phyloP scores from a whole-genome alignment of 2,329 filamentous ascomycete species.

The Cladosporium sp. region DNA sequence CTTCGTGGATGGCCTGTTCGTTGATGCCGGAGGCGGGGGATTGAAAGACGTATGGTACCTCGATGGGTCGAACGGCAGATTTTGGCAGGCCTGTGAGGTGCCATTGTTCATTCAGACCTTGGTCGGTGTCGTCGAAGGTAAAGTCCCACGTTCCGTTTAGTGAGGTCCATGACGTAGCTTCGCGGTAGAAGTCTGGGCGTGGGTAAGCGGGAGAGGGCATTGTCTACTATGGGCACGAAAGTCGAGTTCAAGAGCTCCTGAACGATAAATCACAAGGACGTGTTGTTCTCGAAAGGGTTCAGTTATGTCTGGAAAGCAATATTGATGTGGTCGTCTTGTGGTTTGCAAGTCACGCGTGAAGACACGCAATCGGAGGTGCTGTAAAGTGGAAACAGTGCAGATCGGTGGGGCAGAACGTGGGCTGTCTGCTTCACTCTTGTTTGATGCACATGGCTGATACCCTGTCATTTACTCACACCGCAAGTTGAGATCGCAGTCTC shows the following conservation, averaged over 20 bases:
- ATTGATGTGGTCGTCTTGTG: too few species aligned
- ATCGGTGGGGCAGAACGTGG: neutral
- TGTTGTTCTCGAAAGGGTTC: too few species aligned
- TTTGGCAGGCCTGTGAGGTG: slow-evolving; percentile 49
- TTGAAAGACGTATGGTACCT: slow-evolving; percentile 64
- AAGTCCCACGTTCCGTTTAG: slow-evolving; percentile 63
- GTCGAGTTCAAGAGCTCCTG: too few species aligned
- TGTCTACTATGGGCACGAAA: neutral
- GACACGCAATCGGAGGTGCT: neutral
- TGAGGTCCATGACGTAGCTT: slow-evolving; percentile 52
- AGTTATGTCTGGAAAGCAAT: too few species aligned
- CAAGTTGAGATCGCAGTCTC: too few species aligned
- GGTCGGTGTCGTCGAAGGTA: slow-evolving; percentile 61
- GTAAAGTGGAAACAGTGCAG: neutral
- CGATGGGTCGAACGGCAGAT: slow-evolving; percentile 50
- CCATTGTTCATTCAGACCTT: slow-evolving; percentile 53
- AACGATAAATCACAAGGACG: too few species aligned
- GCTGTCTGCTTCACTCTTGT: too few species aligned
- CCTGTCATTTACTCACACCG: too few species aligned
- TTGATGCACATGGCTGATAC: too few species aligned
- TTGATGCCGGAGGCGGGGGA: slow-evolving; percentile 59
- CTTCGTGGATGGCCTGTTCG: slow-evolving; percentile 60
- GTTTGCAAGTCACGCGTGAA: neutral
- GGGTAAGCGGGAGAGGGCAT: slow-evolving; percentile 45
- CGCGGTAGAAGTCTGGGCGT: slow-evolving; percentile 61